A percentile compares a stretch with the other conserved stretches of the same genome.
Evolutionary conservation across 78 protist genomes (phyloP).

Genomic region (Polysphondylium violaceum): DNA sequence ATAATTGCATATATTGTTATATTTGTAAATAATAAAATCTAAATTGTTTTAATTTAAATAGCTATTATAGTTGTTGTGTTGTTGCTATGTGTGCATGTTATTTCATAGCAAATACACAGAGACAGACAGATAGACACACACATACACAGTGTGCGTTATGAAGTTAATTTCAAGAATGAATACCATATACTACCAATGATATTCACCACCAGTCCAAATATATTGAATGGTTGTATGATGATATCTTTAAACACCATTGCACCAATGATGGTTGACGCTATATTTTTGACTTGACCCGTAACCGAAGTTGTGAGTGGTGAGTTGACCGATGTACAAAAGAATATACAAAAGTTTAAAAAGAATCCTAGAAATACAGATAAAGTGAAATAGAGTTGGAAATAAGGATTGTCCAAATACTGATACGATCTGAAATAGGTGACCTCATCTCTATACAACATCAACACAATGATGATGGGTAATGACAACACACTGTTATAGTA

Average conservation of each 20-base stretch:
- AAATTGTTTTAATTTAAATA: too few species aligned
- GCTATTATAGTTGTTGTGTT: too few species aligned
- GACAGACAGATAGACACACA: too few species aligned
- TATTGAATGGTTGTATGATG: constrained; percentile 52
- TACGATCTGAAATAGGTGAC: background rate
- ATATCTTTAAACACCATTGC: constrained; percentile 55
- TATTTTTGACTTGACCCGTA: constrained; percentile 60
- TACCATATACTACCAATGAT: constrained; percentile 70
- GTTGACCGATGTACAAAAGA: constrained; percentile 58
- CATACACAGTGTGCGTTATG: too few species aligned
- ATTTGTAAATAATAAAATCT: too few species aligned
- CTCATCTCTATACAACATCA: constrained; percentile 23
- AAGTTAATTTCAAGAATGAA: constrained; percentile 38
- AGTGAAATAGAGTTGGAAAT: constrained; percentile 30
- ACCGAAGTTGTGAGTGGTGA: constrained; percentile 69
- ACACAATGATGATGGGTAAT: constrained; percentile 21
- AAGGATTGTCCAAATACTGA: constrained; percentile 7
- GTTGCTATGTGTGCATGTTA: too few species aligned
- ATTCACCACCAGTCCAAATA: constrained; percentile 32
- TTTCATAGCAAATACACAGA: too few species aligned
- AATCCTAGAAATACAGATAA: constrained; percentile 53
- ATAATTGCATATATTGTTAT: too few species aligned
- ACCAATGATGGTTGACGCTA: constrained; percentile 36
- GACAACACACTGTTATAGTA: constrained; percentile 61
- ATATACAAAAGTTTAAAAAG: constrained; percentile 60